Evolutionary conservation across 169 alveolate species (phyloP).

Genomic region (Theileria annulata): DNA sequence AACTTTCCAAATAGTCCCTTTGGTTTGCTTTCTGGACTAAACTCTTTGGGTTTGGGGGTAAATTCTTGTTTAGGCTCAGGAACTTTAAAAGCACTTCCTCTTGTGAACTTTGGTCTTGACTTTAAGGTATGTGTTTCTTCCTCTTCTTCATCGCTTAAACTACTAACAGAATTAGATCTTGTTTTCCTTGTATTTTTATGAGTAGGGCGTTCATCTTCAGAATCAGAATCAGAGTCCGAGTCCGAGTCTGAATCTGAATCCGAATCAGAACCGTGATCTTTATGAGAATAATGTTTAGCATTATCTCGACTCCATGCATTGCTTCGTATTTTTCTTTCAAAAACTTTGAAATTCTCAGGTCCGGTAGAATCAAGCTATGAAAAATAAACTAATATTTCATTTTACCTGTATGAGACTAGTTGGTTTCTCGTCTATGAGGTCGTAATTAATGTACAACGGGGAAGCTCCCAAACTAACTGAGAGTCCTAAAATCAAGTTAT

Average conservation of each 20-base stretch:
- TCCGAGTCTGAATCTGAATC: not conserved
- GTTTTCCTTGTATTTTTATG: not conserved
- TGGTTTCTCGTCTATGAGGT: not conserved
- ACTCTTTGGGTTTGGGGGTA: not conserved
- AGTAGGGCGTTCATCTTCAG: not conserved
- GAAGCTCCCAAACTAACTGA: not conserved
- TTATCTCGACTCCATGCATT: not conserved
- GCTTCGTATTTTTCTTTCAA: not conserved
- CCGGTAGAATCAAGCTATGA: not conserved
- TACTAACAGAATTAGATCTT: not conserved
- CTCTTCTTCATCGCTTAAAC: not conserved
- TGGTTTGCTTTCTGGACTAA: not conserved
- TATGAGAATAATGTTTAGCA: not conserved
- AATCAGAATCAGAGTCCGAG: not conserved
- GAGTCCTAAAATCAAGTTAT: not conserved
- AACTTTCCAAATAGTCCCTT: not conserved
- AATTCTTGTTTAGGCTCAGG: not conserved
- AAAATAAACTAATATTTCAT: not conserved
- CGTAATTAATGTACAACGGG: conserved; percentile 18
- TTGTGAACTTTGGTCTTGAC: conserved; percentile 2
- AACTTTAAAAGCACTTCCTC: not conserved
- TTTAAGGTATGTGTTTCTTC: not conserved
- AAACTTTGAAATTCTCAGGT: not conserved
- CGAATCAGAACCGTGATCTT: not conserved
- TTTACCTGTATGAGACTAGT: not conserved